phyloP scores from a whole-genome alignment of 169 alveolate genomes.

The Perkinsus marinus region DNA sequence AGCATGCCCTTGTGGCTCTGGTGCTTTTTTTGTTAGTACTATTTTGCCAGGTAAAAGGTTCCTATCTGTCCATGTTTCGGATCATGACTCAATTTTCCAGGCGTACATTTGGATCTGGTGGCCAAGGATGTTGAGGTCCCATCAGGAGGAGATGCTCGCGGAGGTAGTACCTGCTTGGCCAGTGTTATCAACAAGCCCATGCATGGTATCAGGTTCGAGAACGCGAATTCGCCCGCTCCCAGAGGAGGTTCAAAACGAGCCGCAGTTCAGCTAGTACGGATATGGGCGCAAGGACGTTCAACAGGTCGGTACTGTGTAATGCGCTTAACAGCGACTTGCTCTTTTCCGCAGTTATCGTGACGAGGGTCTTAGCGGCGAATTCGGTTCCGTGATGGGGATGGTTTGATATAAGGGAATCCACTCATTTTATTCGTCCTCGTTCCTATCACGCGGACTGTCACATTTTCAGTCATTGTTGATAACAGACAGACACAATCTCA shows the following conservation, averaged over 20 bases:
- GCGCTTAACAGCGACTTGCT: too few species aligned
- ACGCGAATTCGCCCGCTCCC: background rate
- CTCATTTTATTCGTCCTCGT: too few species aligned
- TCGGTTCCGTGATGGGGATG: too few species aligned
- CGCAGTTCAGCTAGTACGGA: background rate
- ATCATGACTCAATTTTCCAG: background rate
- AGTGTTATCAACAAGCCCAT: background rate
- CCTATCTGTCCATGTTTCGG: too few species aligned
- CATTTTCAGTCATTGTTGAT: too few species aligned
- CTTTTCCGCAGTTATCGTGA: background rate
- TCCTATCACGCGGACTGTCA: too few species aligned
- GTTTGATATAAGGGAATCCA: too few species aligned
- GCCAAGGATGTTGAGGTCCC: background rate
- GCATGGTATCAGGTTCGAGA: background rate
- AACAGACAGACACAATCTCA: too few species aligned
- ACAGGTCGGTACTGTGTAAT: background rate
- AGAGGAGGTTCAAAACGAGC: background rate
- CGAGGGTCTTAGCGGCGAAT: too few species aligned
- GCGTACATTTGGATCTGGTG: background rate
- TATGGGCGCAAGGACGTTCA: background rate
- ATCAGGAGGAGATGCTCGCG: background rate
- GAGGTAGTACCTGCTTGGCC: too few species aligned
- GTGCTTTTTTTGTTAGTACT: background rate
- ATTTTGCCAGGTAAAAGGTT: background rate
- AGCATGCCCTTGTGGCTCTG: background rate